Evolutionary conservation across 164 flowering plant species (phyloP).

Genomic region (Aristolochia californica): DNA sequence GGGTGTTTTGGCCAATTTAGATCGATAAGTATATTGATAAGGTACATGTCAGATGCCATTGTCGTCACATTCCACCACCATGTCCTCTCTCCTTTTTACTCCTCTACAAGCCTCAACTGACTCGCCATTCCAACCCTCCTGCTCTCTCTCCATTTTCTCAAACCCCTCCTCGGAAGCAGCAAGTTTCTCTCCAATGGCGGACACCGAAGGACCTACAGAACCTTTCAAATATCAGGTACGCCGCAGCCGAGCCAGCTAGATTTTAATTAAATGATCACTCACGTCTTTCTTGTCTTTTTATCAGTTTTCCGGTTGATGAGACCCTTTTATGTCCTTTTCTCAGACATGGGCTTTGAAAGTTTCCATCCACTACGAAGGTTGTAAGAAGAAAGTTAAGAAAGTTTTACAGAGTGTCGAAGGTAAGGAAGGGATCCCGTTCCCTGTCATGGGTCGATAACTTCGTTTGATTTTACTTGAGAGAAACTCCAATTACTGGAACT

Average conservation of each 20-base stretch:
- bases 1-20: too few species aligned
- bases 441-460: too few species aligned
- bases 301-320: too few species aligned
- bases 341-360: too few species aligned
- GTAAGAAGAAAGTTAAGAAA: too few species aligned
- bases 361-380: too few species aligned
- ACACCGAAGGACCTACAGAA: slow-evolving; percentile 19
- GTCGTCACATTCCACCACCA: slow-evolving; percentile 1
- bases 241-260: too few species aligned
- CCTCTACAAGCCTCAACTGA: background rate
- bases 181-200: slow-evolving; percentile 18
- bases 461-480: too few species aligned
- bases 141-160: background rate
- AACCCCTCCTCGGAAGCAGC: background rate
- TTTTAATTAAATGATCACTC: background rate
- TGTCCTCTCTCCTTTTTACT: background rate
- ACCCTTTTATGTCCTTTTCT: too few species aligned
- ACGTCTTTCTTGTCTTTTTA: slow-evolving; percentile 2
- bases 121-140: background rate
- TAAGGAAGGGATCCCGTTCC: too few species aligned
- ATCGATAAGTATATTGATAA: too few species aligned
- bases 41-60: slow-evolving; percentile 1
- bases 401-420: too few species aligned
- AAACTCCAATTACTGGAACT: background rate
- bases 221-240: slow-evolving; percentile 34